phyloP scores from a whole-genome alignment of 2,329 filamentous ascomycete species.

The Botrytis medusae region DNA sequence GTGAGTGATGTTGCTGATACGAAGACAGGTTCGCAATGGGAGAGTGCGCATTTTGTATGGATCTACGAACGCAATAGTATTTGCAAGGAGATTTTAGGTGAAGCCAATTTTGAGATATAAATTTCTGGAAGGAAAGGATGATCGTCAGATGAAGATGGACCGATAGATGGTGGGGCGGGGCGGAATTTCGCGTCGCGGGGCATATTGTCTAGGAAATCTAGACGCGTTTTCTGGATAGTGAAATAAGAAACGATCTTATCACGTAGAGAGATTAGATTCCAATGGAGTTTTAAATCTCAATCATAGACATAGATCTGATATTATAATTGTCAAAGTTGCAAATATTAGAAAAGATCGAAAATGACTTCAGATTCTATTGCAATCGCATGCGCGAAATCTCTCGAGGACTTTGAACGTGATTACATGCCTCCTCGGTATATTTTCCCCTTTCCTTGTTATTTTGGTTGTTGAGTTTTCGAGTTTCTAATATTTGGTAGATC shows the following conservation, averaged over 20 bases:
- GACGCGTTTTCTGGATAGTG: background rate
- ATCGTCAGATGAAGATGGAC: background rate
- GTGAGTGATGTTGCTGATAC: background rate
- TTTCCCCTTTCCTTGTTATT: background rate
- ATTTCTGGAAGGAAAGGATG: background rate
- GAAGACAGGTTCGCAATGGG: background rate
- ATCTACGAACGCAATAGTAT: background rate
- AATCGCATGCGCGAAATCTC: constrained; percentile 48
- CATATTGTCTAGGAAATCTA: background rate
- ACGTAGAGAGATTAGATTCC: too few species aligned
- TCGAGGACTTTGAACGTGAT: constrained; percentile 50
- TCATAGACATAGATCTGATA: background rate
- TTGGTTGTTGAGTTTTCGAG: background rate
- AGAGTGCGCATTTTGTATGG: background rate
- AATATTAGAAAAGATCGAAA: background rate
- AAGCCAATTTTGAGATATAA: background rate
- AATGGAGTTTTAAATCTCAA: background rate
- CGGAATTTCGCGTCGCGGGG: constrained; percentile 21
- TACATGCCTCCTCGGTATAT: constrained; percentile 47
- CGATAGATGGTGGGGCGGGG: constrained; percentile 7
- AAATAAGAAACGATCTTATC: background rate
- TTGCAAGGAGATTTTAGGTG: too few species aligned
- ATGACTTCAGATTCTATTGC: constrained; percentile 42
- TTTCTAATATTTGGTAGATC: constrained; percentile 18
- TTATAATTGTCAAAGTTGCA: background rate